Evolutionary conservation across 1,139 yeast species (phyloP), one percentile per base, ranked within the genome.

Genomic region (Geotrichum phurueaensis): DNA sequence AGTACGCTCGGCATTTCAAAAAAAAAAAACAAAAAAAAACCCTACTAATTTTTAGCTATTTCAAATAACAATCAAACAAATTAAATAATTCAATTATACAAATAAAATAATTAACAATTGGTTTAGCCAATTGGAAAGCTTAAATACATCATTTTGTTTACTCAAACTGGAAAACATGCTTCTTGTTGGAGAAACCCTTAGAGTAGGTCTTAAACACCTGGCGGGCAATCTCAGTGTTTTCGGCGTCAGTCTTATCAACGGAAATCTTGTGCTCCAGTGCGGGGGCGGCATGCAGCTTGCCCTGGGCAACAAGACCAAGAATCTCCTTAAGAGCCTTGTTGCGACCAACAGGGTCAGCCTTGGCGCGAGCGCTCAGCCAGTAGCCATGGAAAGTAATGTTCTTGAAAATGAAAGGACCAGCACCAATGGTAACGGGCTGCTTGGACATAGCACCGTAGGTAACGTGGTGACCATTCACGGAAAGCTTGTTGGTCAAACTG

Each of bases 391-490:
- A 85, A 22, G 89, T 86, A 63, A 94, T 75, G 70, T 92, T 88
- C 73, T 91, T 94, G 79, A 94, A 94, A 66, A 95, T 92, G 70
- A 89, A 89, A 64, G 89, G 77, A 0, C 96, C 84, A 0, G 97
- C 90, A 51, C 98, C 97, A 62, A 94, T 75, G 20, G 84, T 82
- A 29, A 95, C 95, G 2, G 99, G 99, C 75, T 90, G 94, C 79
- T 86, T 85, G 5, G 98, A 89, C 99, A 94, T 94, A 56, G 97
- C 99, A 33, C 99, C 99, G 71, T 94, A 94, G 0, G 99, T 91
- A 68, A 89, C 84, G 79, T 94, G 79, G 65, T 87, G 80, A 1
- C 84, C 85, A 36, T 91, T 89, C 64, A 83, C 80, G 58, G 82
- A 84, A 65, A 94, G 80, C 71, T 91, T 91, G 66, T 97, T 81